phyloP scores from a whole-genome alignment of 1,284 basidiomycete species.

The Cystobasidium sp. region DNA sequence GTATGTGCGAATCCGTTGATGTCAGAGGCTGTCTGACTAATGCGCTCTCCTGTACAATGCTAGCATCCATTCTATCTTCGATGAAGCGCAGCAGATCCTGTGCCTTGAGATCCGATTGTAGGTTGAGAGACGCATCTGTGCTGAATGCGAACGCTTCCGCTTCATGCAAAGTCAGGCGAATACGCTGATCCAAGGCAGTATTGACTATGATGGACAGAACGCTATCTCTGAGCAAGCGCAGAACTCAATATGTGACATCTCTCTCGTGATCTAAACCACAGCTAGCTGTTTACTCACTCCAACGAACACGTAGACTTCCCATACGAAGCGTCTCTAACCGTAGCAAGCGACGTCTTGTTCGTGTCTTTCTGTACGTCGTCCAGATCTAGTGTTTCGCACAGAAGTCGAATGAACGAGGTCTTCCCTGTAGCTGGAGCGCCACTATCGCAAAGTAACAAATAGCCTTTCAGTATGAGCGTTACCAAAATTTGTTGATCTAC shows the following conservation, averaged over 20 bases:
- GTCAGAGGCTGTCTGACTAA: slow-evolving; percentile 8
- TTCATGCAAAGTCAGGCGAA: slow-evolving; percentile 1
- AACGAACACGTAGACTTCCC: neutral
- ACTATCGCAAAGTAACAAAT: neutral
- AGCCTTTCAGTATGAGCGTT: no score
- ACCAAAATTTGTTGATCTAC: neutral
- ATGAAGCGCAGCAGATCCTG: slow-evolving; percentile 1
- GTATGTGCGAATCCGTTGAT: slow-evolving; percentile 9
- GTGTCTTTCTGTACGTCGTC: slow-evolving; percentile 3
- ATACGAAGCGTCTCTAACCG: neutral
- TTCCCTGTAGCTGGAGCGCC: slow-evolving; percentile 10
- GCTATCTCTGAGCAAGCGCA: neutral
- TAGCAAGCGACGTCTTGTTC: slow-evolving; percentile 20
- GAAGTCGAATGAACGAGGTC: slow-evolving; percentile 10
- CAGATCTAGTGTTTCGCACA: slow-evolving; percentile 12
- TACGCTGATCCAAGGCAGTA: slow-evolving; percentile 8
- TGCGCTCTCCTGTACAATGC: slow-evolving; percentile 1
- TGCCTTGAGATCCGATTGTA: slow-evolving; percentile 9
- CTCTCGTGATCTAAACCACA: neutral
- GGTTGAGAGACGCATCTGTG: neutral
- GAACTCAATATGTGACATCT: neutral
- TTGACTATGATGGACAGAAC: neutral
- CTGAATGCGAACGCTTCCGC: neutral
- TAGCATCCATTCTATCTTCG: slow-evolving; percentile 8
- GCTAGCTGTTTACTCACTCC: slow-evolving; percentile 4